phyloP scores from a whole-genome alignment of 2,329 filamentous ascomycete species.

The Fusarium sp. region DNA sequence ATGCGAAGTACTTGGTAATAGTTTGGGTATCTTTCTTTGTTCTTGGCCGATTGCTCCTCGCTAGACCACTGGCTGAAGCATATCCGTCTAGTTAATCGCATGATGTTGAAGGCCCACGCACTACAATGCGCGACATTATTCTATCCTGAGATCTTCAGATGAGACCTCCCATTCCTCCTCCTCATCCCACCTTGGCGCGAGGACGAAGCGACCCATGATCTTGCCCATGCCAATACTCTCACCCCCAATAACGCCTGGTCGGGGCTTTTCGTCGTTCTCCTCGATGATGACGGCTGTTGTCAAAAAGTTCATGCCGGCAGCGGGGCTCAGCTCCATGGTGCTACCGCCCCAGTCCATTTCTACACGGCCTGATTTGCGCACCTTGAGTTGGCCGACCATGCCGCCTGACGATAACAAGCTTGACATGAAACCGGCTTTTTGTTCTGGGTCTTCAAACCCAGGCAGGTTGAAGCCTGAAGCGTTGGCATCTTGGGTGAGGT shows the following conservation, averaged over 20 bases:
- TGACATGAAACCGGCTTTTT: slow-evolving; percentile 49
- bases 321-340: slow-evolving; percentile 60
- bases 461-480: slow-evolving; percentile 23
- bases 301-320: slow-evolving; percentile 64
- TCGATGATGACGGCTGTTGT: slow-evolving; percentile 69
- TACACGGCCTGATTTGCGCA: slow-evolving; percentile 69
- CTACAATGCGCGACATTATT: slow-evolving; percentile 4
- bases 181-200: slow-evolving; percentile 66
- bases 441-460: slow-evolving; percentile 47
- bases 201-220: slow-evolving; percentile 68
- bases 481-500: slow-evolving; percentile 54
- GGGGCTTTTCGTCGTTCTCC: slow-evolving; percentile 62
- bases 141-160: slow-evolving; percentile 47
- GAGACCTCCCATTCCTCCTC: slow-evolving; percentile 64
- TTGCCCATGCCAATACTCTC: slow-evolving; percentile 69
- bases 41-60: not conserved
- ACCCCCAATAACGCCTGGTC: slow-evolving; percentile 54
- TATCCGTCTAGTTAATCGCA: not conserved
- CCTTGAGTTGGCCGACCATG: slow-evolving; percentile 67
- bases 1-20: slow-evolving; percentile 1
- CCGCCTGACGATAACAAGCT: slow-evolving; percentile 61
- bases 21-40: slow-evolving; percentile 28
- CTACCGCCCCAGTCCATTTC: slow-evolving; percentile 71
- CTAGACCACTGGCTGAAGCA: not conserved
- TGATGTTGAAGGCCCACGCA: not conserved